phyloP scores from a whole-genome alignment of 495 filamentous ascomycete species.

The Pyronema omphalodes region DNA sequence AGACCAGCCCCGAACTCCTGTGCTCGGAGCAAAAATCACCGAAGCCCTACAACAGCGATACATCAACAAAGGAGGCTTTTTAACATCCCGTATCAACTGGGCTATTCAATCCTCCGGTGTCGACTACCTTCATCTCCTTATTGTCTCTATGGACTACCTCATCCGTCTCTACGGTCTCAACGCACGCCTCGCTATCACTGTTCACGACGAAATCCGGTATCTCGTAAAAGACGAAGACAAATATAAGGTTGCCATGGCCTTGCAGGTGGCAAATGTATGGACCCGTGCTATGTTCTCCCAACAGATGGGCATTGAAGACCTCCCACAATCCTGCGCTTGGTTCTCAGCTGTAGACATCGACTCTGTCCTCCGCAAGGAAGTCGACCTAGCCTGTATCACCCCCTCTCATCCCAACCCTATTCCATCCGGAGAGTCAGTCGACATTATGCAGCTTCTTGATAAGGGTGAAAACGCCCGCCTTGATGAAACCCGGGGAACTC shows the following conservation, averaged over 20 bases:
- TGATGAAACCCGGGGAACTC: not conserved
- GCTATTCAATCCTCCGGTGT: constrained; percentile 94
- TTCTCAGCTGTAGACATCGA: constrained; percentile 95
- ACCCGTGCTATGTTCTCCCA: constrained; percentile 92
- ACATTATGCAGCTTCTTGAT: constrained; percentile 54
- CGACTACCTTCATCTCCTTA: constrained; percentile 89
- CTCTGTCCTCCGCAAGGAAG: constrained; percentile 82
- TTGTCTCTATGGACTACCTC: constrained; percentile 88
- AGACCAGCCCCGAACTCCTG: constrained; percentile 74
- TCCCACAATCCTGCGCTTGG: constrained; percentile 84
- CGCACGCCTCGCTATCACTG: constrained; percentile 76
- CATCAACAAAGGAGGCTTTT: constrained; percentile 76
- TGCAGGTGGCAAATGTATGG: constrained; percentile 92
- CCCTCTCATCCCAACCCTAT: constrained; percentile 67
- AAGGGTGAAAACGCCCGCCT: constrained; percentile 30
- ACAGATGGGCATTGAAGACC: constrained; percentile 87
- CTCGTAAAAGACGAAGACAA: constrained; percentile 70
- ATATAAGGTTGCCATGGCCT: constrained; percentile 72
- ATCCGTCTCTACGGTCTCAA: constrained; percentile 67
- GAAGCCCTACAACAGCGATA: constrained; percentile 79
- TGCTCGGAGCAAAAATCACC: constrained; percentile 91
- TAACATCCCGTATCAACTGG: constrained; percentile 97
- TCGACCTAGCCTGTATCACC: constrained; percentile 92
- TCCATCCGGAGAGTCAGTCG: constrained; percentile 65
- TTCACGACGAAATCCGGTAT: constrained; percentile 95